Conservation (phyloP, 805 yeast species). For the Tetrapisispora pingtungensis region DNA sequence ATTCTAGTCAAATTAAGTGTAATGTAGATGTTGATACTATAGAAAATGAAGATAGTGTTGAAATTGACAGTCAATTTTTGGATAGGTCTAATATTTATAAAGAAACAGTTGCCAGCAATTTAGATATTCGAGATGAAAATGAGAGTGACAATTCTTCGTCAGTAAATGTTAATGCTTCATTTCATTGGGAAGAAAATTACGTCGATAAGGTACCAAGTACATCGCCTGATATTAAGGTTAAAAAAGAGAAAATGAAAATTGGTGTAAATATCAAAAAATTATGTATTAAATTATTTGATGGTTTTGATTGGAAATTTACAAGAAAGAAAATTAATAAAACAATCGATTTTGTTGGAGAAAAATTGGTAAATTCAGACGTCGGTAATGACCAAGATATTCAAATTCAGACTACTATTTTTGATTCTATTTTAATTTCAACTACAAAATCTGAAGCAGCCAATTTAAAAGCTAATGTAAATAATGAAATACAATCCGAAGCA, state of each 20-base stretch:
- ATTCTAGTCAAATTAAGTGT: conserved; percentile 7
- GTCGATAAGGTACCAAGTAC: conserved; percentile 6
- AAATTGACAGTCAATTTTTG: background rate
- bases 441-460: conserved; percentile 38
- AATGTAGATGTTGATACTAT: conserved; percentile 14
- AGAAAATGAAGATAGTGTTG: conserved; percentile 1
- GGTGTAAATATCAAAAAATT: conserved; percentile 30
- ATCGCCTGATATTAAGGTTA: background rate
- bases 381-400: conserved; percentile 5
- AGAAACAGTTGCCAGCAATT: too few relatives aligned
- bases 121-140: background rate
- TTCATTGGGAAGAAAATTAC: conserved; percentile 11
- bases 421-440: conserved; percentile 65
- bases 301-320: conserved; percentile 85
- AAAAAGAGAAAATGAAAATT: background rate
- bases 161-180: background rate
- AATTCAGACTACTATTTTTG: conserved; percentile 31
- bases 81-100: background rate
- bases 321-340: conserved; percentile 56
- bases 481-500: conserved; percentile 33
- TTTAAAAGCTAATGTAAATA: conserved; percentile 46
- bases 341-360: conserved; percentile 49
- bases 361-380: conserved; percentile 15
- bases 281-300: conserved; percentile 58
- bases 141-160: background rate